Base-by-base conservation (phyloP, 768 basidiomycete species). In the Boletus speciosus region DNA sequence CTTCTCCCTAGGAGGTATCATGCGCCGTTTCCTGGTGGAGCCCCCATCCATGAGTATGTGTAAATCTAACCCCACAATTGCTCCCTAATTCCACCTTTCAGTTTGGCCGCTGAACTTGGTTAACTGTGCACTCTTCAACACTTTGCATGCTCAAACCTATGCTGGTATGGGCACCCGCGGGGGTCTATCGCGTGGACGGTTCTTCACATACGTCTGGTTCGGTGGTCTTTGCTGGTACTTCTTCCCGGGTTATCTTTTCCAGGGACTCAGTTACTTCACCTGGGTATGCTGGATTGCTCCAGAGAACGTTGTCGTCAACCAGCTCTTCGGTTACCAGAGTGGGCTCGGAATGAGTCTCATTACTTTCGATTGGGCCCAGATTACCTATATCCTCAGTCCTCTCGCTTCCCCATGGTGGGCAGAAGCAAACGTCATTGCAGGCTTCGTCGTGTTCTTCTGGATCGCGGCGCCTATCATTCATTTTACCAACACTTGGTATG, bases 351-450 rank as follows among this genome's bases (percentile, higher is more conserved):
- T 90, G 85, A 84, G 84, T 59, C 67, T 90, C 54, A 69, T 90
- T 58, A 88, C 88, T 40, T 88, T 93, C 62, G 90, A 93, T 60
- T 93, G 90, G 90, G 73, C 84, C 3, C 81, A 86, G 64, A 87
- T 90, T 49, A 82, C 85, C 5, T 88, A 81, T 52, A 76, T 76
- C 47, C 65, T 63, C n/a, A 76, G 76, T 65, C 67, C 63, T 29
- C 68, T 71, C 10, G 57, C 66, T 23, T 55, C 63, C 9, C 65
- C 66, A 65, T 67, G 71, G 61, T 77, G 76, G 71, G 65, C 71
- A 9, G 75, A 73, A 47, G 62, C 73, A 34, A 79, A 78, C 55
- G 57, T 70, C n/a, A 66, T 69, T 34, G 57, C 52, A 6, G 78
- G 76, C 21, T 73, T 74, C 53, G 8, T 75, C 36, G 15, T 65